Conservation (phyloP, 2,329 filamentous ascomycete genomes). For the Clarireedia paspali region DNA sequence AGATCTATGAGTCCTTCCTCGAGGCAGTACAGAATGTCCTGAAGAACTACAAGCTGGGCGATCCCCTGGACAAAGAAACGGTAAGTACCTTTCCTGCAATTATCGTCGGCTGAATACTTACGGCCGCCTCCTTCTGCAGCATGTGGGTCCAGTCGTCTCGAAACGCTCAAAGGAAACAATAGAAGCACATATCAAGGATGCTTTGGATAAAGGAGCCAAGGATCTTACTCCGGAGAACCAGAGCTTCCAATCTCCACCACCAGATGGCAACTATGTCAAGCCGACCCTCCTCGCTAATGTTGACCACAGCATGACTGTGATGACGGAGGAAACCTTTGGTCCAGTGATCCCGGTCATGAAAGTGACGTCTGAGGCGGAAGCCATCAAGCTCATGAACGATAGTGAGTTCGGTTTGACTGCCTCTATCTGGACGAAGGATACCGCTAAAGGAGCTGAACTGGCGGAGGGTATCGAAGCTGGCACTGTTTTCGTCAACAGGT, state of each 20-base stretch:
- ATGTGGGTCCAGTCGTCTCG: constrained; percentile 84
- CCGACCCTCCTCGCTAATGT: constrained; percentile 77
- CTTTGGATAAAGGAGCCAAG: constrained; percentile 73
- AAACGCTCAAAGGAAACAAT: constrained; percentile 70
- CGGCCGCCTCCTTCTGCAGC: constrained; percentile 25
- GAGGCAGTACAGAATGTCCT: constrained; percentile 73
- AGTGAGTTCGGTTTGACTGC: constrained; percentile 90
- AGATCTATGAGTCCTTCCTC: constrained; percentile 77
- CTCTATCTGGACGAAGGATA: constrained; percentile 96
- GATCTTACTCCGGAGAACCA: constrained; percentile 77
- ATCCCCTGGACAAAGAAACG: constrained; percentile 71
- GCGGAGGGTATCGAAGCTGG: constrained; percentile 80
- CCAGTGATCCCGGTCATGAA: constrained; percentile 88
- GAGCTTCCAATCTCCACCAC: constrained; percentile 63
- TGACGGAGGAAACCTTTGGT: constrained; percentile 93
- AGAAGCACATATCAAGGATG: constrained; percentile 72
- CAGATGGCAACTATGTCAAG: constrained; percentile 81
- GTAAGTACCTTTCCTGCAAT: background rate
- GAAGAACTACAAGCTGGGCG: constrained; percentile 75
- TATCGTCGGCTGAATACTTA: constrained; percentile 3
- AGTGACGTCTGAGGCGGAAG: constrained; percentile 74
- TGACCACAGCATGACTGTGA: constrained; percentile 76
- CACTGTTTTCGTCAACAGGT: constrained; percentile 92
- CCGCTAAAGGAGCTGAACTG: constrained; percentile 64
- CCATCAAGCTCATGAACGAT: constrained; percentile 83